phyloP scores from a whole-genome alignment of 202 grass and related monocot genomes.

The Digitaria exilis region DNA sequence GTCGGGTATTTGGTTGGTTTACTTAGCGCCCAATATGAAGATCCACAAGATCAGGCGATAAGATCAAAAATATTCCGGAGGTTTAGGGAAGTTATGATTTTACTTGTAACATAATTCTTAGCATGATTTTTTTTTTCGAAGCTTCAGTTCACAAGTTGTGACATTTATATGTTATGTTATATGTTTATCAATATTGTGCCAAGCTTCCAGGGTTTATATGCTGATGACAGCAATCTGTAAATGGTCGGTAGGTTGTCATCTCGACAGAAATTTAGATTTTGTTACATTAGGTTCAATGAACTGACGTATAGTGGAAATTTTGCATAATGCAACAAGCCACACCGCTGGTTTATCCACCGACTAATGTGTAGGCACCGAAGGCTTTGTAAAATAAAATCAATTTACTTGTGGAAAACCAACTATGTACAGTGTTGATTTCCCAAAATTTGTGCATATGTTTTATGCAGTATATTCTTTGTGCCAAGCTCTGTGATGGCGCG shows the following conservation, averaged over 20 bases:
- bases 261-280: not conserved
- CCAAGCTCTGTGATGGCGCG: not conserved
- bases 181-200: slow-evolving; percentile 31
- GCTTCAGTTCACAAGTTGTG: not conserved
- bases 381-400: not conserved
- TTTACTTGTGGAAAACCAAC: not conserved
- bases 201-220: slow-evolving; percentile 27
- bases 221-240: slow-evolving; percentile 23
- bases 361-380: not conserved
- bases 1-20: too few species aligned
- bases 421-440: not conserved
- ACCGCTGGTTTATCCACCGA: not conserved
- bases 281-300: slow-evolving; percentile 14
- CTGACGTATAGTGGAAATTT: slow-evolving; percentile 32
- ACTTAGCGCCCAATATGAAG: too few species aligned
- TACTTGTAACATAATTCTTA: too few species aligned
- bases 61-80: too few species aligned
- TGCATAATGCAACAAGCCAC: slow-evolving; percentile 17
- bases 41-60: too few species aligned
- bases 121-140: slow-evolving; percentile 1
- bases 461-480: not conserved
- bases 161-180: not conserved
- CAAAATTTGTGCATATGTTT: not conserved
- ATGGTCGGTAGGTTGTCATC: slow-evolving; percentile 36
- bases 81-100: too few species aligned